A percentile compares a stretch with the other conserved stretches of the same genome.
Conservation (phyloP, 2,329 filamentous ascomycete species). For the Westerdykella ornata region DNA sequence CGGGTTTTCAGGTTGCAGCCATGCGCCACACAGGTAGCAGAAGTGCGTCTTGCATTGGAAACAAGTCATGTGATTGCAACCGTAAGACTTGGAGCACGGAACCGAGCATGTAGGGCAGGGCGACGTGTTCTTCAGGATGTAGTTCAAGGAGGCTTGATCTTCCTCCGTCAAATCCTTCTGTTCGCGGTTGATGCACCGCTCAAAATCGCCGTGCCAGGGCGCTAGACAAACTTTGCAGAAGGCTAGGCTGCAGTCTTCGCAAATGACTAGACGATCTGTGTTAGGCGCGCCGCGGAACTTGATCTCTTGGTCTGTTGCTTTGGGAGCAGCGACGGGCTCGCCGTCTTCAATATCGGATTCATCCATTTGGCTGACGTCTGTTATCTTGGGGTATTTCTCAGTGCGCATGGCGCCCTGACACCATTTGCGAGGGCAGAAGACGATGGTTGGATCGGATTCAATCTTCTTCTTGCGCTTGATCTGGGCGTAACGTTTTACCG, state of each 20-base stretch:
- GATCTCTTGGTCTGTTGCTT: background rate
- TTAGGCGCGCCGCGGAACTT: slow-evolving; percentile 39
- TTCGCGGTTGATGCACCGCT: slow-evolving; percentile 61
- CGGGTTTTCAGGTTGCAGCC: slow-evolving; percentile 72
- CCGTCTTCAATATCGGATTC: slow-evolving; percentile 39
- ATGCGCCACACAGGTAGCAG: slow-evolving; percentile 89
- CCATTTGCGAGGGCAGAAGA: slow-evolving; percentile 89
- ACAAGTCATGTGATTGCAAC: slow-evolving; percentile 97
- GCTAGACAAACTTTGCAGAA: slow-evolving; percentile 72
- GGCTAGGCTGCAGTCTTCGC: slow-evolving; percentile 80
- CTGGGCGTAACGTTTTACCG: slow-evolving; percentile 77
- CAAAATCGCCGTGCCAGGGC: slow-evolving; percentile 90
- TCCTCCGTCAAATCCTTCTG: slow-evolving; percentile 69
- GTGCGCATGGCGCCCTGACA: slow-evolving; percentile 79
- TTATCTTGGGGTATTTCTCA: slow-evolving; percentile 43
- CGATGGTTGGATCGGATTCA: slow-evolving; percentile 82
- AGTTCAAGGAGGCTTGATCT: slow-evolving; percentile 80
- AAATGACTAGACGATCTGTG: slow-evolving; percentile 69
- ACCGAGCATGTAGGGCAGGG: slow-evolving; percentile 82
- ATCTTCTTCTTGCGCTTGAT: slow-evolving; percentile 90
- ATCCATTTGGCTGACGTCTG: slow-evolving; percentile 35
- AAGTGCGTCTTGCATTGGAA: slow-evolving; percentile 86
- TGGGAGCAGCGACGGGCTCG: slow-evolving; percentile 4
- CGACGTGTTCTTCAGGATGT: slow-evolving; percentile 72
- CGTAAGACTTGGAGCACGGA: slow-evolving; percentile 81